These are phyloP conservation scores for Mycena citricolor DNA, from an alignment of 1,284 basidiomycete species.

Conservation along the genomic window DNA sequence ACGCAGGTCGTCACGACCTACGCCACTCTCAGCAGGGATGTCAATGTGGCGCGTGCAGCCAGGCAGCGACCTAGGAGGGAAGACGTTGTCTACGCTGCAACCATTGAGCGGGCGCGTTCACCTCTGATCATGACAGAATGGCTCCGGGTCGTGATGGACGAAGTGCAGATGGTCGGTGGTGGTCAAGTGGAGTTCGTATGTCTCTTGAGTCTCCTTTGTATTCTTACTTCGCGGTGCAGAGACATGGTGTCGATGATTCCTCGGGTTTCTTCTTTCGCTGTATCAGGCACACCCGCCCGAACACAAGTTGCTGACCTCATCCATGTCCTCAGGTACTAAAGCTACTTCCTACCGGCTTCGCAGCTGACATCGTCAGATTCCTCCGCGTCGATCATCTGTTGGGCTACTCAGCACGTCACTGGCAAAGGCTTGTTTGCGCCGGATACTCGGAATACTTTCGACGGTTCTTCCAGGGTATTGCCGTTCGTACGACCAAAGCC, in stretches of 20 bases:
- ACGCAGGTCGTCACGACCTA: constrained; percentile 68
- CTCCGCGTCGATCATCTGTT: constrained; percentile 64
- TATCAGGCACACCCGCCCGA: constrained; percentile 85
- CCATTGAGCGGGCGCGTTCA: constrained; percentile 59
- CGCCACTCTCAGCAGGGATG: constrained; percentile 60
- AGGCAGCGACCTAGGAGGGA: constrained; percentile 65
- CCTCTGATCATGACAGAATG: constrained; percentile 82
- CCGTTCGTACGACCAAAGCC: constrained; percentile 77
- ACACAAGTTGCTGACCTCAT: constrained; percentile 72
- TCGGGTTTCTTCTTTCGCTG: constrained; percentile 78
- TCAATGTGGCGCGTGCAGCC: constrained; percentile 71
- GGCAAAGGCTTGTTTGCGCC: constrained; percentile 66
- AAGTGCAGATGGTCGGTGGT: constrained; percentile 87
- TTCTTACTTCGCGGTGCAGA: constrained; percentile 37
- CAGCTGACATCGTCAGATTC: too few relatives aligned
- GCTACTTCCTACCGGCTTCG: too few relatives aligned
- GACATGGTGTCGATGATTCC: constrained; percentile 89
- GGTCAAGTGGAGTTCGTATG: constrained; percentile 68
- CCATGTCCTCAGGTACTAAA: constrained; percentile 61
- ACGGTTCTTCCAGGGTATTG: constrained; percentile 64
- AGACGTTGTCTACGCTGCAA: constrained; percentile 61
- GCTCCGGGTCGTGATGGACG: constrained; percentile 92
- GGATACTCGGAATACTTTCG: constrained; percentile 65
- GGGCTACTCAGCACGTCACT: constrained; percentile 45
- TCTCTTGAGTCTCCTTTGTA: constrained; percentile 9